phyloP scores from a whole-genome alignment of 768 basidiomycete species.

The Cytidiella melzeri region DNA sequence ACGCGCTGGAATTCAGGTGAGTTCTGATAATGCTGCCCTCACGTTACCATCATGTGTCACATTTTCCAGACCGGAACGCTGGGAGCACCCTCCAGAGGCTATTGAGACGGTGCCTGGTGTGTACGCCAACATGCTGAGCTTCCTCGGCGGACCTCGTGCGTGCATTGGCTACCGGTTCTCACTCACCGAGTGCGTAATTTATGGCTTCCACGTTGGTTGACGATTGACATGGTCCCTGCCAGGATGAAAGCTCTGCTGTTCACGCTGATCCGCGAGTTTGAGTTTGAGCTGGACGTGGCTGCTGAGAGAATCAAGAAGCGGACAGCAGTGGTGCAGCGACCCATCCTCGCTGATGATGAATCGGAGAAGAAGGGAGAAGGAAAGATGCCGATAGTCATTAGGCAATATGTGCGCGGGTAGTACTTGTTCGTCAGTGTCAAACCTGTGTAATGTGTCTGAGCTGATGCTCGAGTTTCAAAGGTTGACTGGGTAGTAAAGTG shows the following conservation, averaged over 20 bases:
- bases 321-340: slow-evolving; percentile 16
- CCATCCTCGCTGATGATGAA: slow-evolving; percentile 10
- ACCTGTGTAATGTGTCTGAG: too few species aligned
- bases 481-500: too few species aligned
- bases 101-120: slow-evolving; percentile 47
- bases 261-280: slow-evolving; percentile 21
- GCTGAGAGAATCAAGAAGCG: slow-evolving; percentile 14
- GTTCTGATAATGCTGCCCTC: slow-evolving; percentile 12
- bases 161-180: slow-evolving; percentile 69
- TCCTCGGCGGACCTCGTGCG: slow-evolving; percentile 57
- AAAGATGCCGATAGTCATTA: slow-evolving; percentile 21
- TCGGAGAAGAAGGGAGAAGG: slow-evolving; percentile 12
- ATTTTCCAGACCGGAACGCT: slow-evolving; percentile 53
- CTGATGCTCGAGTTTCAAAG: too few species aligned
- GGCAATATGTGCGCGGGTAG: slow-evolving; percentile 4
- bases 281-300: slow-evolving; percentile 23
- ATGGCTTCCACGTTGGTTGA: neutral
- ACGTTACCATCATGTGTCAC: neutral
- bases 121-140: slow-evolving; percentile 53
- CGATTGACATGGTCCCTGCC: neutral
- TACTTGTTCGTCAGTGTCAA: too few species aligned
- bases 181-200: slow-evolving; percentile 44
- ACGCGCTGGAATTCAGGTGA: slow-evolving; percentile 45
- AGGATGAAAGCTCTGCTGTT: slow-evolving; percentile 22
- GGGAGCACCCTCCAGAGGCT: slow-evolving; percentile 41